Base-by-base conservation (phyloP, 768 basidiomycete species). In the Hortiboletus campestris region DNA sequence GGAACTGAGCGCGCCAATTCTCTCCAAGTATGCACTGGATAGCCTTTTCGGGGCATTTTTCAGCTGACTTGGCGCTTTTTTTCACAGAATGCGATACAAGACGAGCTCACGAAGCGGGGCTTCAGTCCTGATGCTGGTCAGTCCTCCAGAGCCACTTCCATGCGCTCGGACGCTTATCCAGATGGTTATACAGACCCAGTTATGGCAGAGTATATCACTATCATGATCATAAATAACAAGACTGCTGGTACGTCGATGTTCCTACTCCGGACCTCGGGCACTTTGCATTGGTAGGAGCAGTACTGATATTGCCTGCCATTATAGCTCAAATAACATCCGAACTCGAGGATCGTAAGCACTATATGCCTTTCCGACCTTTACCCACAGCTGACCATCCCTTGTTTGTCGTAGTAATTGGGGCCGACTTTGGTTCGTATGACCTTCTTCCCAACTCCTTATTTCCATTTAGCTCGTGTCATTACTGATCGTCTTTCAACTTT, bases 211-310 rank as follows among this genome's bases (percentile, higher is more conserved):
- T 95, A 93, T 65, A 92, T 94, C 54, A 92, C 90, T 19, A 95
- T 95, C 56, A 94, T 95, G 93, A 82, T 95, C 45, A 93, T 94
- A 61, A 95, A 95, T 68, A 89, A 90, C 72, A 95, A 94, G 77
- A 86, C 88, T 55, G 72, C 83, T 59, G 81, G 90, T 87, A 63
- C 34, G 85, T 74, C 42, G 16, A 41, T 31, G 36, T 16, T 54
- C 25, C 38, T 39, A 29, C 28, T 12, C 36, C 25, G 25, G 20
- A n/a, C 29, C 19, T 19, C n/a, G 22, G 25, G 35, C 19, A 47
- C 36, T 34, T 31, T 31, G 29, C 20, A 19, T 31, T 32, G 16
- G 20, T 9, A 14, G n/a, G 22, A 29, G 45, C 29, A 28, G 31
- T 43, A 40, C 57, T 67, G 17, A 60, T 35, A 28, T 41, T 50